phyloP scores from a whole-genome alignment of 345 rosid genomes.

The Pelargonium nanum region DNA sequence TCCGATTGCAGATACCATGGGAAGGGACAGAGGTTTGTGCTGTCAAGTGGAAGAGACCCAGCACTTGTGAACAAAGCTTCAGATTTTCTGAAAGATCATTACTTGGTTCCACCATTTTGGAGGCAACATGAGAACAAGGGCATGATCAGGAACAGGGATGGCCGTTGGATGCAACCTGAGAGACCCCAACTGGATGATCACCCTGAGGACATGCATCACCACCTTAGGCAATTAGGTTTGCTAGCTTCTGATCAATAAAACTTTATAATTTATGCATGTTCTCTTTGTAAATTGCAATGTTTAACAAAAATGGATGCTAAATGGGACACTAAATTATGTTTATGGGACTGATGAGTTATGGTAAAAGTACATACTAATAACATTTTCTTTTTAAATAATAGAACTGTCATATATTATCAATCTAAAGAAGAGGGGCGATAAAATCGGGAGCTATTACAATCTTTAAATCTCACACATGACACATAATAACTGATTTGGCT shows the following conservation, averaged over 20 bases:
- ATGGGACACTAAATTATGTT: no score
- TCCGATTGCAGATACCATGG: constrained; percentile 50
- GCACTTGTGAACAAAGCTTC: constrained; percentile 75
- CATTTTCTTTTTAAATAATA: no score
- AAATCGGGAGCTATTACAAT: no score
- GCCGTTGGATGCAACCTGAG: constrained; percentile 74
- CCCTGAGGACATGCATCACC: constrained; percentile 36
- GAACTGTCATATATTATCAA: no score
- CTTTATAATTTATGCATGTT: no score
- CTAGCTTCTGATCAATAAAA: background rate
- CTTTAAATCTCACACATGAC: no score
- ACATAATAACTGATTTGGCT: no score
- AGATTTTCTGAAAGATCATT: constrained; percentile 66
- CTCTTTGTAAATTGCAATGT: no score
- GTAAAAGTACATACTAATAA: no score
- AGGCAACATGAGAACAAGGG: constrained; percentile 78
- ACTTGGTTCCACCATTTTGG: constrained; percentile 74
- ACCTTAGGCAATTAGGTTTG: constrained; percentile 37
- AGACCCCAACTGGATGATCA: constrained; percentile 63
- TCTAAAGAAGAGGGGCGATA: no score
- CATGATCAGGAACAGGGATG: constrained; percentile 47
- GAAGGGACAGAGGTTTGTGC: constrained; percentile 55
- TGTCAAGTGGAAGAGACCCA: constrained; percentile 62
- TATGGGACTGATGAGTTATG: no score
- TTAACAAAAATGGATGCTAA: no score